Base-by-base conservation (phyloP, 306 rosid species). In the Dryas drummondii region DNA sequence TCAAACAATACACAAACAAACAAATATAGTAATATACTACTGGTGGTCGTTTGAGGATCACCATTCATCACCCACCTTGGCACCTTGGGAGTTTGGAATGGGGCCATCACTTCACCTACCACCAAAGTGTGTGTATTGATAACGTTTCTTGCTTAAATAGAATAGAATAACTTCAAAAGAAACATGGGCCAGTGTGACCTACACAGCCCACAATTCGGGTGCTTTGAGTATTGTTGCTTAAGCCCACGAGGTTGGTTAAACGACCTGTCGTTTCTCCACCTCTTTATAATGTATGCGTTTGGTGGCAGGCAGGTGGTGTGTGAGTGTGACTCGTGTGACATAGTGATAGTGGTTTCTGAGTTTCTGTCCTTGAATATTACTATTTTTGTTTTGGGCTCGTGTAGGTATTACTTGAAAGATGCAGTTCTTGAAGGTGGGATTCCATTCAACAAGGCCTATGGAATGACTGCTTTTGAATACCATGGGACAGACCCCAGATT, bases 401-500 rank as follows among this genome's bases (percentile, higher is more conserved):
- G 60, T 44, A 93, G 96, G 98, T 92, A 90, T 86, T 73, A 94
- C 82, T 84, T 94, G 87, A 92, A 89, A 78, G 97, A 92, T 41
- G 84, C 92, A 41, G 90, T 94, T 5, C 90, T 92, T 17, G 97
- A 92, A 4, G 97, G 97, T 11, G 99, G 97, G 5, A 90, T 94
- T 85, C 97, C 97, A 49, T 94, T 94, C 77, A 90, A 94, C 88
- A 92, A 81, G 73, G 99, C 99, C 0, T 86, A 94, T 74, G 97
- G 97, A 78, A 90, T 92, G 97, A 88, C 89, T 37, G 89, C 92
- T 3, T 94, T 94, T 66, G 97, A 94, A 16, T 94, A 92, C 79
- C 96, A 90, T 66, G 93, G 97, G 0, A 89, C 82, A 16, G 97
- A 94, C 69, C 92, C 86, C 9, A 90, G 97, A 80, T 92, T 94